Percentiles rank a stretch among this genome's conserved stretches.
These are phyloP conservation scores for Ceratobasidium sp. DNA, from an alignment of 1,284 basidiomycete species.

Conservation along the genomic window DNA sequence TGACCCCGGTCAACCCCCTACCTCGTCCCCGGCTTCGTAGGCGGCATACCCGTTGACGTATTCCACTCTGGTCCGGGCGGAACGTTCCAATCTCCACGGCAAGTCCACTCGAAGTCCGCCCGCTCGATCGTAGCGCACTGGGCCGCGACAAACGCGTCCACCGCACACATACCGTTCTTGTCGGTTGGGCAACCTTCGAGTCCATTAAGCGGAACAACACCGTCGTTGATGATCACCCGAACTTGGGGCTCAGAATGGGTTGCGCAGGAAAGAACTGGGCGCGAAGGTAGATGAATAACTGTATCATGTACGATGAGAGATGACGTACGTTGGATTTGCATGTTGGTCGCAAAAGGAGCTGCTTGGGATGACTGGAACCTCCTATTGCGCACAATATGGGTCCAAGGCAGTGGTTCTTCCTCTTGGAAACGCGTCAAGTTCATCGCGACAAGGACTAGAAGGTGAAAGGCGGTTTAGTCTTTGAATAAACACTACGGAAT, in stretches of 20 bases:
- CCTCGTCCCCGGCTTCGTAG: slow-evolving; percentile 47
- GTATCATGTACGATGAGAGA: background rate
- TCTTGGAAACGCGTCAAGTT: slow-evolving; percentile 75
- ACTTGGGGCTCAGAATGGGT: slow-evolving; percentile 69
- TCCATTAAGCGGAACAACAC: slow-evolving; percentile 82
- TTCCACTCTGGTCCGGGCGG: slow-evolving; percentile 68
- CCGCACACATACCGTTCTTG: slow-evolving; percentile 83
- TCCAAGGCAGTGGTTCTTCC: slow-evolving; percentile 76
- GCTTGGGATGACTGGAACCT: slow-evolving; percentile 64
- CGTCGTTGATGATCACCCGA: slow-evolving; percentile 88
- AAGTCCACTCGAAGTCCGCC: slow-evolving; percentile 83
- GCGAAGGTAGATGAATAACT: slow-evolving; percentile 51
- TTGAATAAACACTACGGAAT: slow-evolving; percentile 60
- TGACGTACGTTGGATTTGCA: slow-evolving; percentile 60
- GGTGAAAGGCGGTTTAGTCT: slow-evolving; percentile 63
- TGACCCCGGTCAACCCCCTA: background rate
- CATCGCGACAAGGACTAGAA: slow-evolving; percentile 52
- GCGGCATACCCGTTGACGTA: slow-evolving; percentile 67
- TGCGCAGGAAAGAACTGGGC: slow-evolving; percentile 68
- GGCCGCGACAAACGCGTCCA: slow-evolving; percentile 78
- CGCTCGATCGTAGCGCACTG: slow-evolving; percentile 75
- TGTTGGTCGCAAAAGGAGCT: slow-evolving; percentile 67
- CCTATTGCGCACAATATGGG: slow-evolving; percentile 73
- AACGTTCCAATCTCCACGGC: slow-evolving; percentile 76
- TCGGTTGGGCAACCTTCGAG: slow-evolving; percentile 76